Evolutionary conservation across 352 stramenopile species (phyloP), one percentile per base, ranked within the genome.

Genomic region (Phytophthora hybrid): DNA sequence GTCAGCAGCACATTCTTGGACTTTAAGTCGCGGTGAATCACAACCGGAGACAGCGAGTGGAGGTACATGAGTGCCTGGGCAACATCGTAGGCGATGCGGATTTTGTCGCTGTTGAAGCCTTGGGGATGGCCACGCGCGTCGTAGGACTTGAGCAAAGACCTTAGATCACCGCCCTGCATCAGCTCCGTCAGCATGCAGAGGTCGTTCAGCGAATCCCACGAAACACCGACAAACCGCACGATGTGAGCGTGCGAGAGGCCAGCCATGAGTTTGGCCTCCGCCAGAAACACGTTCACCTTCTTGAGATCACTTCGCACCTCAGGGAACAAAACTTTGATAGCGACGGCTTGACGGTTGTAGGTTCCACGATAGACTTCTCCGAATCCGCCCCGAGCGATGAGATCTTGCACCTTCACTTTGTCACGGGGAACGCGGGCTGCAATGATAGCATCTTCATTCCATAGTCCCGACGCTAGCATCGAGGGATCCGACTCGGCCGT

Each of bases 401-500:
- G 51, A 82, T 75, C n/a, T 71, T 47, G 47, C 73, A 54, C 16
- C 13, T 18, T 46, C 13, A 46, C 37, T 46, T 18, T 46, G 13
- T 46, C 37, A 18, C 37, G 37, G 37, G 37, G 37, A 6, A 46
- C 37, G 6, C 37, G 37, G 16, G 37, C 37, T n/a, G 37, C 37
- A 18, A 70, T 59, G 23, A 80, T 76, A 29, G n/a, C 18, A 14
- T 19, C 8, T 16, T 54, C 47, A 23, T 29, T 54, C 47, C 47
- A 54, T 13, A 54, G 47, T 29, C 47, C 47, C 10, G 46, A 4
- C 16, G 16, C 46, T 21, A 53, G 19, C 18, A 16, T 21, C 13
- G n/a, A 54, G 6, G n/a, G 47, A 46, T 46, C 37, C 37, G 37
- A 18, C 37, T 46, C 13, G 11, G 37, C 37, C 14, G 37, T 46